Evolutionary conservation across 768 basidiomycete species (phyloP), one percentile per base, ranked within the genome.

Genomic region (Boletus reticulatus): DNA sequence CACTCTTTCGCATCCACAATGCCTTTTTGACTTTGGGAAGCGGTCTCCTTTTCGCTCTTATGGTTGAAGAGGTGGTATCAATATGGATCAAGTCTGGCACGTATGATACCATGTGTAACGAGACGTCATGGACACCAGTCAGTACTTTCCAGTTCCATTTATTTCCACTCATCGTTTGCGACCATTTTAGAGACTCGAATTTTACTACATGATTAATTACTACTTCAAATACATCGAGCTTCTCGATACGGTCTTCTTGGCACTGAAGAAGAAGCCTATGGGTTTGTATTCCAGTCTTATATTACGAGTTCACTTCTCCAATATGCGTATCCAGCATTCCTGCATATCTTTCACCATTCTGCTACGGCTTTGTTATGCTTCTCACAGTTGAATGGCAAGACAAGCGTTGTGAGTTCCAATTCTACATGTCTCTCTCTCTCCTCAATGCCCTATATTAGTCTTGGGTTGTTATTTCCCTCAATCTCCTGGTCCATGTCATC

Each of bases 201-300:
- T 94, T 67, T 98, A 92, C 78, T 98, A 99, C 78, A 94, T 98
- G 80, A 80, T 98, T 79, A 99, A 99, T 79, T 99, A 98, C 77
- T 94, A 88, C 75, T 92, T 97, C 84, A 98, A 98, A 72, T 98
- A 98, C 73, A 76, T 97, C 60, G 97, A 99, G 75, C 84, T 98
- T 56, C 72, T 96, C 60, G 97, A 98, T 78, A 99, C 97, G 14
- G 83, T 98, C 62, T 99, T 98, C 82, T 84, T 99, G 62, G 92
- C 91, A 11, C 76, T 98, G 65, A 99, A 98, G 84, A 99, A 98
- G 82, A 98, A 98, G 75, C 93, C 93, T 16, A 80, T 99, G 48
- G 91, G 94, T 95, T 67, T 57, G 86, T 74, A 22, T 44, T 44
- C 19, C 6, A 20, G 29, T 53, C 20, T 43, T 49, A 42, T 32